Evolutionary conservation across 768 basidiomycete species (phyloP).

Genomic region (Lentinula raphanica): DNA sequence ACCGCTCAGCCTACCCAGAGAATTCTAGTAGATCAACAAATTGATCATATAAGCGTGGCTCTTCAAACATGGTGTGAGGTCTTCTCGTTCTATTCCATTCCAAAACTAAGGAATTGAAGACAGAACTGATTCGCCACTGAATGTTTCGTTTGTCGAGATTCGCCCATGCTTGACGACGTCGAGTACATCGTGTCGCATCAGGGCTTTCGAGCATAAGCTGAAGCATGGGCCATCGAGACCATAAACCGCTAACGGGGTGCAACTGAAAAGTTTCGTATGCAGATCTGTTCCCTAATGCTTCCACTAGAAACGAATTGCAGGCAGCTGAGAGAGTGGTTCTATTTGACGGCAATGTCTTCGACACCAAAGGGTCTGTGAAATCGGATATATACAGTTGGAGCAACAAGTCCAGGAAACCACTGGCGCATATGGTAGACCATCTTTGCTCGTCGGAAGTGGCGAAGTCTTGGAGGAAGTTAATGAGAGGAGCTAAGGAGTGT

Average conservation of each 20-base stretch:
- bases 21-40: background rate
- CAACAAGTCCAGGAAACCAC: background rate
- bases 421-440: background rate
- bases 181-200: background rate
- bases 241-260: background rate
- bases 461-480: background rate
- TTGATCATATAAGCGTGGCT: background rate
- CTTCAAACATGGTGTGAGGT: background rate
- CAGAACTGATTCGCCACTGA: slow-evolving; percentile 2
- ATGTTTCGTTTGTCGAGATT: background rate
- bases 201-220: background rate
- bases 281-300: background rate
- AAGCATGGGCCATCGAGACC: background rate
- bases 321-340: background rate
- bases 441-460: background rate
- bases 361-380: background rate
- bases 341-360: background rate
- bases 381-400: slow-evolving; percentile 1
- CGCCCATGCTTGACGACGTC: background rate
- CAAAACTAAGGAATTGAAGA: background rate
- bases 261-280: background rate
- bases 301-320: background rate
- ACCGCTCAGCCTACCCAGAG: background rate
- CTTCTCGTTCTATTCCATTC: background rate
- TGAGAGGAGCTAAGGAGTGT: background rate